Evolutionary conservation across 768 basidiomycete species (phyloP), one percentile per base, ranked within the genome.

Genomic region (Xerocomellus intermedius): DNA sequence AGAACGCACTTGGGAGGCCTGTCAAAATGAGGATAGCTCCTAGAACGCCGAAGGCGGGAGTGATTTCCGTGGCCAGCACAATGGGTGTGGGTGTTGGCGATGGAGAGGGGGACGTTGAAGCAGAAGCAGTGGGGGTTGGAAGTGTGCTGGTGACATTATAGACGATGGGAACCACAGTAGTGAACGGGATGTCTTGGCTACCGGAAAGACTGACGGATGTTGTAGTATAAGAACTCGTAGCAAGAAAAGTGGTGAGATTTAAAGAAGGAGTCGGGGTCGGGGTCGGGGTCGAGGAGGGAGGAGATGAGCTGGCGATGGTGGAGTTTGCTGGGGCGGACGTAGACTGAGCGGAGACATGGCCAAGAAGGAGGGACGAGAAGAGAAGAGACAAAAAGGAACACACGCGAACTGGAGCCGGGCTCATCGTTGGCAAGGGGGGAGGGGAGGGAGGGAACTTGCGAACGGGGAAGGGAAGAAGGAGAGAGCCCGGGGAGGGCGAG

Each of bases 1-100:
- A 86, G 62, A 93, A 92, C 4, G 91, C 89, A 49, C 91, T 89
- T 9, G 93, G 92, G 7, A 95, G 76, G 44, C 95, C 95, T 9
- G 91, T 93, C 46, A 97, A 65, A 61, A 97, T 93, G 67, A 98
- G 84, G 57, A 97, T 72, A 5, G 83, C 89, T 44, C 95, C 95
- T 16, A 94, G 79, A 30, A 94, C 90, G 48, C 86, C 94, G 71
- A 95, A 98, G 16, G 86, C 94, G 26, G 91, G 91, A 65, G 93
- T 90, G 36, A 96, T 75, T 66, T 75, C 80, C 19, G 94, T 93
- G 21, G 77, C 82, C 14, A 79, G 76, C 58, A 61, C 66, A 57
- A 65, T 73, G 61, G 73, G 72, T 55, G 58, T 73, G 61, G 73
- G 72, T 56, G 58, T 60, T 61, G 69, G 69, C 49, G 74, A 62